A percentile compares a stretch with the other conserved stretches of the same genome.
Conservation (phyloP, 306 rosid genomes). For the Lotus japonicus region DNA sequence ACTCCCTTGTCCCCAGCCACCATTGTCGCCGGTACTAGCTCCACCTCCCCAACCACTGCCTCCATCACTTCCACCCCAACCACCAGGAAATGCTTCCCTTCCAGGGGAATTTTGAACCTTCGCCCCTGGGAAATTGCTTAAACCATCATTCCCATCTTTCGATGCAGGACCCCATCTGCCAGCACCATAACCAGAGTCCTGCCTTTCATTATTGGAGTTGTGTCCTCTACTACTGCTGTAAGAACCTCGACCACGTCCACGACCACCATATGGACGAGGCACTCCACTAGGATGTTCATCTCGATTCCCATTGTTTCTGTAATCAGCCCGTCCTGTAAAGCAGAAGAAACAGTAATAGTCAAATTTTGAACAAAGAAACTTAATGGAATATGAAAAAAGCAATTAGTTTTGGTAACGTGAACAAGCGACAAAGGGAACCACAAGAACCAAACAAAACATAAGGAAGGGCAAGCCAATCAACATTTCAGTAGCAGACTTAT, state of each 20-base stretch:
- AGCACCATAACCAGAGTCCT: slow-evolving; percentile 54
- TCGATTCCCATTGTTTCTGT: slow-evolving; percentile 50
- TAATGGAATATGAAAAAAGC: background rate
- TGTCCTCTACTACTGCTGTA: slow-evolving; percentile 48
- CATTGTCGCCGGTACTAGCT: slow-evolving; percentile 10
- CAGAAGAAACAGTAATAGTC: background rate
- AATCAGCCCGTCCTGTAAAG: slow-evolving; percentile 52
- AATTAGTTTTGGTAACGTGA: background rate
- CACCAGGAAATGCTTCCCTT: slow-evolving; percentile 86
- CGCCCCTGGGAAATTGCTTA: slow-evolving; percentile 67
- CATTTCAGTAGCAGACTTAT: background rate
- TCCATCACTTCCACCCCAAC: slow-evolving; percentile 34
- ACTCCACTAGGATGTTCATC: slow-evolving; percentile 88
- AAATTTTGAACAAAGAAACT: background rate
- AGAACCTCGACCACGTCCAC: slow-evolving; percentile 69
- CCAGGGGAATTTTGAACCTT: slow-evolving; percentile 81
- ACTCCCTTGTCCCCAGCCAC: slow-evolving; percentile 27
- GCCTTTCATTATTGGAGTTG: slow-evolving; percentile 46
- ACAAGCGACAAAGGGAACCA: background rate
- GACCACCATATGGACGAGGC: slow-evolving; percentile 78
- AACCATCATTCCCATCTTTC: slow-evolving; percentile 64
- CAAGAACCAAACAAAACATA: background rate
- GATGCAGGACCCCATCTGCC: slow-evolving; percentile 59
- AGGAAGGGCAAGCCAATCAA: background rate
- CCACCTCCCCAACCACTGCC: slow-evolving; percentile 26